phyloP scores from a whole-genome alignment of 2,329 filamentous ascomycete species.

The Xylaria sp. region DNA sequence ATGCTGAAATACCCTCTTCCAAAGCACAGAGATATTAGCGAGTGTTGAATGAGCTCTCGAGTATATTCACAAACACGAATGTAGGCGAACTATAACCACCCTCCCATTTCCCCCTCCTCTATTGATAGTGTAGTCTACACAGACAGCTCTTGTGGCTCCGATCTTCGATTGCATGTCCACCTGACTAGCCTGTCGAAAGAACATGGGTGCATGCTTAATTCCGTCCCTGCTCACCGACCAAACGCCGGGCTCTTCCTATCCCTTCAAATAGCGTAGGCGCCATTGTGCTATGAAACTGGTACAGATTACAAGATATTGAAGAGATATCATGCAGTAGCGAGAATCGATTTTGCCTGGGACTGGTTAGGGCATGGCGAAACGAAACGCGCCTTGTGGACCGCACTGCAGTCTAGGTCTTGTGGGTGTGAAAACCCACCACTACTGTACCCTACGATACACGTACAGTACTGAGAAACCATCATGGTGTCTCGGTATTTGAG shows the following conservation, averaged over 20 bases:
- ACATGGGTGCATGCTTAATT: slow-evolving; percentile 3
- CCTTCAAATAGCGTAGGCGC: slow-evolving; percentile 2
- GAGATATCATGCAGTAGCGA: slow-evolving; percentile 17
- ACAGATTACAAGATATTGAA: not conserved
- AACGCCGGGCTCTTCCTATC: not conserved
- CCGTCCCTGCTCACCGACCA: slow-evolving; percentile 9
- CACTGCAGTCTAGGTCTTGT: slow-evolving; percentile 2
- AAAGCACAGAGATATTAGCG: too few species aligned
- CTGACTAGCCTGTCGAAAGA: not conserved
- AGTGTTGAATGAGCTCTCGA: too few species aligned
- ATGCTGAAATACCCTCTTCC: too few species aligned
- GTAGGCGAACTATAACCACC: too few species aligned
- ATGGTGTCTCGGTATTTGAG: slow-evolving; percentile 11
- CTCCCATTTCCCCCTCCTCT: too few species aligned
- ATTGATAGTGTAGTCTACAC: too few species aligned
- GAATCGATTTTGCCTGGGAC: slow-evolving; percentile 4
- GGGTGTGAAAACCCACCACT: too few species aligned
- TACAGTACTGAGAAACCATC: not conserved
- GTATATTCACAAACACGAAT: too few species aligned
- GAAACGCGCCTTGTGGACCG: slow-evolving; percentile 24
- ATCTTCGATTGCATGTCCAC: not conserved
- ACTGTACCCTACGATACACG: not conserved
- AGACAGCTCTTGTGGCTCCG: not conserved
- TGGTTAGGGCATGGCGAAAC: slow-evolving; percentile 12
- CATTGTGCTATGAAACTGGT: slow-evolving; percentile 4